Conservation (phyloP, 2,329 filamentous ascomycete species). For the Calonectria pseudoreteaudii region DNA sequence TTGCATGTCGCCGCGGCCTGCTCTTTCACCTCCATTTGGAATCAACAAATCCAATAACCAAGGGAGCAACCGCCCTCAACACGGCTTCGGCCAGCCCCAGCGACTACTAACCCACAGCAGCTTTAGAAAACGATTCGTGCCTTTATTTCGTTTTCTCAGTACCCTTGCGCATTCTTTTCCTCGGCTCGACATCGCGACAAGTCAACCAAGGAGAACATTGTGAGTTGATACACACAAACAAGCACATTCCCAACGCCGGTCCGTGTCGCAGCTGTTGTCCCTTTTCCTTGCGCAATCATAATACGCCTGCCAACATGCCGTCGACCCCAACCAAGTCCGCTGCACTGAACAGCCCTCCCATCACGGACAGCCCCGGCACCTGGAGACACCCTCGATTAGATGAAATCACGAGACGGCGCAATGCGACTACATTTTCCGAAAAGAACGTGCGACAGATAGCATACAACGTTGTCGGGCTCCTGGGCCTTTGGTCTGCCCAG, state of each 20-base stretch:
- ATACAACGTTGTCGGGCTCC: conserved; percentile 70
- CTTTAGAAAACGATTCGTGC: background rate
- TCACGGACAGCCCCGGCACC: conserved; percentile 75
- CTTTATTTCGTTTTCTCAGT: conserved; percentile 13
- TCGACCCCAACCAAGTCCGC: conserved; percentile 48
- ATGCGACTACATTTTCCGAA: conserved; percentile 82
- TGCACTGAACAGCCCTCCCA: conserved; percentile 55
- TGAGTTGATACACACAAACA: conserved; percentile 15
- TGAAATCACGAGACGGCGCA: conserved; percentile 86
- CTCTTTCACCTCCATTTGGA: conserved; percentile 27
- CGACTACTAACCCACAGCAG: conserved; percentile 48
- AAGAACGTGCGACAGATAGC: conserved; percentile 78
- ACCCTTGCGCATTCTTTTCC: background rate
- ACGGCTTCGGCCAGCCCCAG: conserved; percentile 46
- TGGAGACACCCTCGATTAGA: conserved; percentile 92
- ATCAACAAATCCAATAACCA: conserved; percentile 47
- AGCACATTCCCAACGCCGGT: conserved; percentile 5
- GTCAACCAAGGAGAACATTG: background rate
- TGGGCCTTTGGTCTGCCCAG: conserved; percentile 52
- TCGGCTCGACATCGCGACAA: background rate
- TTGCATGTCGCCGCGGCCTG: conserved; percentile 21
- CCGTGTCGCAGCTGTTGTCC: background rate
- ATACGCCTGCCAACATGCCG: conserved; percentile 37
- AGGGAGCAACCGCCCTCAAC: conserved; percentile 45
- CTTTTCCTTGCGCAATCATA: background rate